Evolutionary conservation across 306 rosid genomes (phyloP).

Genomic region (Pyrus pyrifolia): DNA sequence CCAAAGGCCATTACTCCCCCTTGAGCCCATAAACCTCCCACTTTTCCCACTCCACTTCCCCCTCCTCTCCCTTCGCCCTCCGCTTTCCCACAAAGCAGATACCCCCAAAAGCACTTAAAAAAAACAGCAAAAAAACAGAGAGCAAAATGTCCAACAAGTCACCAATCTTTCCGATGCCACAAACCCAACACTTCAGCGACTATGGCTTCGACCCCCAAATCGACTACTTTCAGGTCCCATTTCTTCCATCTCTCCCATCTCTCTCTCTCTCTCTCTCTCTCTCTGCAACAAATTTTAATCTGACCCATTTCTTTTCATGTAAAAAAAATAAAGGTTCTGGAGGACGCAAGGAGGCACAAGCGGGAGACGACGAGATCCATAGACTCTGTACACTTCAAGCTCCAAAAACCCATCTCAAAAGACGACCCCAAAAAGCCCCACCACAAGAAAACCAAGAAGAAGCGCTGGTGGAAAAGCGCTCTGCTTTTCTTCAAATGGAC

Average conservation of each 20-base stretch:
- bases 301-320: background rate
- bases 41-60: background rate
- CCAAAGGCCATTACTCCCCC: slow-evolving; percentile 14
- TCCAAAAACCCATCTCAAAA: slow-evolving; percentile 69
- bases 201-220: slow-evolving; percentile 94
- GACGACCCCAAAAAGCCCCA: slow-evolving; percentile 54
- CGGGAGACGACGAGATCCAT: slow-evolving; percentile 59
- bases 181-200: slow-evolving; percentile 90
- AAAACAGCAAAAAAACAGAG: background rate
- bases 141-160: slow-evolving; percentile 53
- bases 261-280: background rate
- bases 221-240: slow-evolving; percentile 75
- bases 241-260: background rate
- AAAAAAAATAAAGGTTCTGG: slow-evolving; percentile 44
- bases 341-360: slow-evolving; percentile 82
- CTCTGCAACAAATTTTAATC: background rate
- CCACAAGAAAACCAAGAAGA: slow-evolving; percentile 38
- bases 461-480: slow-evolving; percentile 82
- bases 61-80: background rate
- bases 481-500: slow-evolving; percentile 68
- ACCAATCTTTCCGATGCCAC: slow-evolving; percentile 73
- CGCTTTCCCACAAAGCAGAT: background rate
- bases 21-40: slow-evolving; percentile 22
- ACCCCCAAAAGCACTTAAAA: background rate
- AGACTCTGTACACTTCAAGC: slow-evolving; percentile 84